Evolutionary conservation across 2,329 filamentous ascomycete species (phyloP), one percentile per base, ranked within the genome.

Genomic region (Myotisia sp.): DNA sequence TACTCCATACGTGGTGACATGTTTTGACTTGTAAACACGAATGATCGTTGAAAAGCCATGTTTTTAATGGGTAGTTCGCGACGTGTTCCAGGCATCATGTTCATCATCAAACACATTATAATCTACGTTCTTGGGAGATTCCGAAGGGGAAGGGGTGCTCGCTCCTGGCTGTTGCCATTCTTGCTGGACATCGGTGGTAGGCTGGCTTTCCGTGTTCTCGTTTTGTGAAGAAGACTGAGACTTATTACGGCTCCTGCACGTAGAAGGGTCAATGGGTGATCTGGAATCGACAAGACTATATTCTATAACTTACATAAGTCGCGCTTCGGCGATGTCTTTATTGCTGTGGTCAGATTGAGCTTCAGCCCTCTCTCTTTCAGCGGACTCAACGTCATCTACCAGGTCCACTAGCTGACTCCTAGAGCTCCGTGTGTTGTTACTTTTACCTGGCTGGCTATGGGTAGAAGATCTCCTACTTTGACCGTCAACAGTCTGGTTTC

Each of bases 341-440:
- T 29, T 16, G 72, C 68, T 31, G 71, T 31, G 69, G 52, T 76
- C 73, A 48, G 74, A 74, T 34, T 71, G 63, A 8, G 68, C 68
- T 33, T 73, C 64, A n/a, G 70, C 67, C 30, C 71, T 67, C 39
- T 78, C 73, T 29, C 69, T 60, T 36, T 73, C 65, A 48, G 78
- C 74, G 4, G 72, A 74, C 29, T 71, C 54, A 47, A 79, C 72
- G 55, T 79, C 74, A 6, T 80, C 70, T 0, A 79, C 67, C 3
- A 80, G 56, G 49, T 80, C 75, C 7, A 79, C 74, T 4, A 79
- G 58, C 44, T 79, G 75, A 42, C 71, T 74, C 40, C 35, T 39
- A 24, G 33, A 31, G 21, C 60, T 62, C 42, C 68, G 67, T 1
- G 72, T 76, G 38, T 53, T 47, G 39, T 51, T 53, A 23, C 49